Base-by-base conservation (phyloP, 257 asterid species). In the Rubia yunnanensis region DNA sequence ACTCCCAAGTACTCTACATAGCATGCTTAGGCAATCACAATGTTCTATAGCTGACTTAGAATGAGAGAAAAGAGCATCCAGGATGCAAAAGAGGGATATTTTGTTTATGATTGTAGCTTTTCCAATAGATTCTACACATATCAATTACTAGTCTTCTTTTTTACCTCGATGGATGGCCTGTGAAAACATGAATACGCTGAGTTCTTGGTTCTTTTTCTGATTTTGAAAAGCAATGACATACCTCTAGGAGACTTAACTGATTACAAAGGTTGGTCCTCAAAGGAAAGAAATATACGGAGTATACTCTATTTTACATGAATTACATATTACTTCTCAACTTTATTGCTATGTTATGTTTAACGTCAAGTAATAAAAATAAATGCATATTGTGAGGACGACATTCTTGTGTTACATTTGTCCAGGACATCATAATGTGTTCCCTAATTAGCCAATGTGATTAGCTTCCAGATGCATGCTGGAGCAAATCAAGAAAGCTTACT, bases 391-490 rank as follows among this genome's bases (percentile, higher is more conserved):
- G 23, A 41, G 18, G 22, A 63, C 53, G 22, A 55, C 20, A 15
- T 6, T 28, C 2, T 35, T 22, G 28, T 27, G 27, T 60, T 22
- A 31, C 46, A 7, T 5, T 22, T 60, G 0, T 34, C 10, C 17
- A 32, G 24, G 3, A 7, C 35, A 4, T 24, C 15, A 22, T 28
- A 38, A n/a, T 31, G 38, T 68, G 41, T 64, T 52, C 36, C 9
- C 60, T 57, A 15, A 65, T 13, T 52, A 57, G 59, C 13, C 31
- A 9, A 38, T 73, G 20, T 26, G 56, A 52, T 59, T 81, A 94
- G 99, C 92, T 86, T 77, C 92, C 99, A 0, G 96, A 94, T 70
- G 95, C 99, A 81, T 97, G 17, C 91, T 88, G 10, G 85, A 79
- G 75, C 91, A 94, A 79, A 83, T 94, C 68, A 94, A 94, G 82